Evolutionary conservation across 805 yeast species (phyloP), one percentile per base, ranked within the genome.

Genomic region (Metschnikowia orientalis): DNA sequence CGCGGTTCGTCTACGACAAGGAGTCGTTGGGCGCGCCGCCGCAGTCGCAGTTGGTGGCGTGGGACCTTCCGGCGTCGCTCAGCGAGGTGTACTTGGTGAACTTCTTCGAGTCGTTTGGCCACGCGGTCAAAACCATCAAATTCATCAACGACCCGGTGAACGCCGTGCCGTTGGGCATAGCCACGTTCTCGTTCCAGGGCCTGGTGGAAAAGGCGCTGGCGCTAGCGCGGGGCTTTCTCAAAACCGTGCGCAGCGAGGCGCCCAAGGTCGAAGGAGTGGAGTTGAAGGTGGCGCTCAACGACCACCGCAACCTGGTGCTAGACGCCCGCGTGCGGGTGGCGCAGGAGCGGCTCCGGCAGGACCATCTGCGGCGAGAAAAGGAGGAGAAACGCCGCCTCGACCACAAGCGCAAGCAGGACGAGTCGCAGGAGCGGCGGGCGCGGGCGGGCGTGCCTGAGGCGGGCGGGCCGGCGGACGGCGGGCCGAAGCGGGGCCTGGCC

Each of bases 21-120:
- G 67, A 80, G 48, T 84, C 94, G 0, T 51, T 85, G 8, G 94
- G 92, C 0, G 79, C 81, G 0, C 75, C 79, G 11, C 95, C 95
- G 1, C 69, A 78, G 3, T 61, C 74, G 6, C 88, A 81, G 47
- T 55, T 88, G 23, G 73, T 87, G 1, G 66, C 85, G 4, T 80
- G 85, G 72, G 81, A 79, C 12, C 62, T 79, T 30, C 79, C 85
- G 3, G 48, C 69, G 2, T 61, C 74, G 3, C 66, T 73, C n/a
- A 67, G 71, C 26, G 73, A 75, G 29, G 33, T 55, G 4, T 66
- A 65, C 40, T 48, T 66, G 18, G 43, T 51, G 11, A 76, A 80
- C 40, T 77, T 73, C 42, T 73, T 84, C 42, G 69, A 69, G 25
- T 57, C 70, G 15, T 81, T 65, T 56, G 95, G 95, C 3, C 71